These are phyloP conservation scores for Stachybotrys chlorohalonatus DNA, from an alignment of 2,329 filamentous ascomycete genomes.

Conservation along the genomic window DNA sequence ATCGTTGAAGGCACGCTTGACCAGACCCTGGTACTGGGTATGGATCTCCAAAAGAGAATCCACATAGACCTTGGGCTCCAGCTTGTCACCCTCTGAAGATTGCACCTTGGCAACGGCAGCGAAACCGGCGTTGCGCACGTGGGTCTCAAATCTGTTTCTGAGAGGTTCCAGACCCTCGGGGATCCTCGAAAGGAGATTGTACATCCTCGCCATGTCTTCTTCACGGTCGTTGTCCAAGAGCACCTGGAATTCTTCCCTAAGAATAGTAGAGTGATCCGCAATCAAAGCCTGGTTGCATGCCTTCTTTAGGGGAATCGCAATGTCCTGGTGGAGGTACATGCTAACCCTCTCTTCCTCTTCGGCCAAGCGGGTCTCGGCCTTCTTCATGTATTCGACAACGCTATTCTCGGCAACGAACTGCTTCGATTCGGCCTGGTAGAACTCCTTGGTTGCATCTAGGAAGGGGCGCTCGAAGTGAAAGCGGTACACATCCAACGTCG, in stretches of 20 bases:
- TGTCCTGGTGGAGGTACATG: conserved; percentile 86
- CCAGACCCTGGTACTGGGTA: conserved; percentile 82
- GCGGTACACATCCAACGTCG: conserved; percentile 90
- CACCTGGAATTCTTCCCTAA: conserved; percentile 92
- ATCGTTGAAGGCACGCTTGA: conserved; percentile 86
- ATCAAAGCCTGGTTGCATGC: conserved; percentile 86
- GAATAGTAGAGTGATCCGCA: conserved; percentile 72
- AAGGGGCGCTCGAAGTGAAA: conserved; percentile 90
- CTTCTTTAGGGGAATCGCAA: conserved; percentile 73
- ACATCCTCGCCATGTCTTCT: conserved; percentile 95
- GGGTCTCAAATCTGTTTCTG: conserved; percentile 77
- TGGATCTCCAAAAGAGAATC: conserved; percentile 92
- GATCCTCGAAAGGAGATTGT: conserved; percentile 80
- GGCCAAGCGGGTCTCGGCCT: conserved; percentile 79
- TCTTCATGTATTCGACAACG: conserved; percentile 99
- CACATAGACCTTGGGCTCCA: conserved; percentile 95
- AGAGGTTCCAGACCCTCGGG: conserved; percentile 86
- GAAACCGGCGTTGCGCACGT: conserved; percentile 83
- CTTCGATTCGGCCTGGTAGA: conserved; percentile 88
- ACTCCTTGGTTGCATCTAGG: conserved; percentile 70
- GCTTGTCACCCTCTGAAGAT: conserved; percentile 71
- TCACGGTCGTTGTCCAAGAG: conserved; percentile 90
- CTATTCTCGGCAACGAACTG: conserved; percentile 94
- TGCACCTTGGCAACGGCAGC: conserved; percentile 87
- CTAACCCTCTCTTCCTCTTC: conserved; percentile 93